These are phyloP conservation scores for Phlyctochytrium arcticum DNA, from an alignment of 192 early-diverging fungal species.

Conservation along the genomic window DNA sequence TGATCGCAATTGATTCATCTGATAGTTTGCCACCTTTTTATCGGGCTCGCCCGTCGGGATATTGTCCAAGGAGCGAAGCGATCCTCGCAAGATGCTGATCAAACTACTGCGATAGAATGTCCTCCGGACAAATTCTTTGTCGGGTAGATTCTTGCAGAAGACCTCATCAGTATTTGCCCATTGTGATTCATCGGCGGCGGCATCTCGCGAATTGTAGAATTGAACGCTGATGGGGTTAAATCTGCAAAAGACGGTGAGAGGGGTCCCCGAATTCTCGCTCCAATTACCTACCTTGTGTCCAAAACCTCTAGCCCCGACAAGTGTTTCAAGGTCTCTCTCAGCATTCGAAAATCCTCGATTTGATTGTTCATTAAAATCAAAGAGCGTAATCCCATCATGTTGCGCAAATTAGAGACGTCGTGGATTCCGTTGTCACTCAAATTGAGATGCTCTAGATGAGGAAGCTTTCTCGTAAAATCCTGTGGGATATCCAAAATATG, in stretches of 20 bases:
- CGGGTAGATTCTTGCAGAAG: constrained; percentile 16
- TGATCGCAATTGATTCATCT: constrained; percentile 3
- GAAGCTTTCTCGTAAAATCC: not conserved
- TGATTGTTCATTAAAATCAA: constrained; percentile 8
- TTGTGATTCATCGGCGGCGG: not conserved
- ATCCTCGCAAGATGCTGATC: not conserved
- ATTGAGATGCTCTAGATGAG: constrained; percentile 14
- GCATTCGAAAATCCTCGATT: constrained; percentile 9
- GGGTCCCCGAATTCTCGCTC: no score
- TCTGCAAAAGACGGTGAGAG: not conserved
- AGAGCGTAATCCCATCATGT: constrained; percentile 9
- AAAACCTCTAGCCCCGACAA: constrained; percentile 7
- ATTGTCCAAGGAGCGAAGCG: constrained; percentile 14
- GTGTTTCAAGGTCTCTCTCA: not conserved
- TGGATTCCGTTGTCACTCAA: constrained; percentile 15
- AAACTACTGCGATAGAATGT: constrained; percentile 18
- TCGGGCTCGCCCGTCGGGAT: constrained; percentile 7
- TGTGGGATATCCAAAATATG: constrained; percentile 8
- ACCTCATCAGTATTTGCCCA: constrained; percentile 11
- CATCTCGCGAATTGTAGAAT: not conserved
- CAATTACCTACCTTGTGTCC: constrained; percentile 20
- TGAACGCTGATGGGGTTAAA: constrained; percentile 11
- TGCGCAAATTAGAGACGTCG: not conserved
- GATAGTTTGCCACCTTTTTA: constrained; percentile 8
- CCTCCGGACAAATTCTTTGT: constrained; percentile 19